Evolutionary conservation across 768 basidiomycete species (phyloP), one percentile per base, ranked within the genome.

Genomic region (Termitomyces sp.): DNA sequence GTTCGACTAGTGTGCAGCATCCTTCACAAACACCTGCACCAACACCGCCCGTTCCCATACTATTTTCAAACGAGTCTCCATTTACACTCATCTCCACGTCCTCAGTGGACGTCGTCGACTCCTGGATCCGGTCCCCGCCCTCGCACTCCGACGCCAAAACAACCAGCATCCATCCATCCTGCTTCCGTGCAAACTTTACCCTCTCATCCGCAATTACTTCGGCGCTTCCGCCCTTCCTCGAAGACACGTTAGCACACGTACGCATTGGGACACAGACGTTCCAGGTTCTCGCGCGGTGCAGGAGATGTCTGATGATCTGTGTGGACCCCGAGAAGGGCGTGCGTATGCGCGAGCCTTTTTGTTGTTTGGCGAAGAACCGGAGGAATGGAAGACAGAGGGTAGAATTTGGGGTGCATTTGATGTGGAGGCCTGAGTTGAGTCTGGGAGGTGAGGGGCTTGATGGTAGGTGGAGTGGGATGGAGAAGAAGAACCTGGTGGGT

Each of bases 1-100:
- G 60, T 32, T 43, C 43, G 20, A 22, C 44, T 7, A 10, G 8
- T 58, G 31, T 46, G 13, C 43, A 46, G 16, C 18, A 48, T n/a
- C 10, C 56, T 12, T 7, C n/a, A 14, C 36, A 39, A 22, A 32
- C 41, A 43, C 1, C 37, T 12, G 20, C 41, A 6, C 12, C 42
- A 27, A 34, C 46, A 26, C 22, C 36, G 6, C 32, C 57, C 2
- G 52, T 26, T 18, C 54, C 60, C 8, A 61, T 61, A 12, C 31
- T 62, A 26, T 62, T 62, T 27, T 62, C 61, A 4, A 62, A 62
- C n/a, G 61, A 62, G 32, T 59, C 58, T 4, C 58, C 61, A 10
- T 62, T 62, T 32, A 62, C 61, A 6, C 61, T 62, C 44, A 62
- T 62, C 26, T 59, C 61, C 12, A 49, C 55, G 1, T 49, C 55